Percentiles rank a stretch among this genome's conserved stretches.
Evolutionary conservation across 2,329 filamentous ascomycete species (phyloP).

Genomic region (Aspergillus latus): DNA sequence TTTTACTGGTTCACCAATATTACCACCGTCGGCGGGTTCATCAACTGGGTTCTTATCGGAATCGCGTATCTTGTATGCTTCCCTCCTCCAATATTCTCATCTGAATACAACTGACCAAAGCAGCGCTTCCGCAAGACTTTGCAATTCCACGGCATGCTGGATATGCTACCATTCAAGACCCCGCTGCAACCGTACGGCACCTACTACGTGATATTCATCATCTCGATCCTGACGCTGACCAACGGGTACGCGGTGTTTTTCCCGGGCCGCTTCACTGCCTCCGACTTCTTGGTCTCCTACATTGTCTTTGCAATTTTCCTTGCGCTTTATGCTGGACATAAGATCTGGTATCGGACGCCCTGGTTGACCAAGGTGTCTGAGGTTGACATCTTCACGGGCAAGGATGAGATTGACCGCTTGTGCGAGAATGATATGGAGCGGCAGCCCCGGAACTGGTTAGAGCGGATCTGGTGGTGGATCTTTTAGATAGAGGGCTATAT

Average conservation of each 20-base stretch:
- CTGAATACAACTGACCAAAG: slow-evolving; percentile 33
- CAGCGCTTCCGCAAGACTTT: slow-evolving; percentile 56
- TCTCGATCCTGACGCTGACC: slow-evolving; percentile 53
- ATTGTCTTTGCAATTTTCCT: slow-evolving; percentile 56
- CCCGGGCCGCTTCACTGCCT: slow-evolving; percentile 46
- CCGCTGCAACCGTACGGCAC: slow-evolving; percentile 54
- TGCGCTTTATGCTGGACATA: slow-evolving; percentile 41
- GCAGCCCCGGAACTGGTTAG: slow-evolving; percentile 42
- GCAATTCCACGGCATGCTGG: slow-evolving; percentile 46
- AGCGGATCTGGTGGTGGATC: slow-evolving; percentile 51
- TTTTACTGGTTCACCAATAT: slow-evolving; percentile 47
- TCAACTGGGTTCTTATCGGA: slow-evolving; percentile 37
- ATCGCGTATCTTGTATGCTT: slow-evolving; percentile 48
- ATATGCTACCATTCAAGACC: slow-evolving; percentile 52
- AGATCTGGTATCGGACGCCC: slow-evolving; percentile 33
- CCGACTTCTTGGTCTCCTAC: slow-evolving; percentile 56
- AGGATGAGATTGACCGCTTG: slow-evolving; percentile 47
- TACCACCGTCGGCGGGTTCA: slow-evolving; percentile 39
- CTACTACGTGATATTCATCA: slow-evolving; percentile 51
- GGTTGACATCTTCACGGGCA: slow-evolving; percentile 48
- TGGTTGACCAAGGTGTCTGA: slow-evolving; percentile 36
- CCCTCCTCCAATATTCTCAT: slow-evolving; percentile 30
- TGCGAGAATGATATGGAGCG: slow-evolving; percentile 43
- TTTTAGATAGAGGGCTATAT: slow-evolving; percentile 28
- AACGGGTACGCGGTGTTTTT: slow-evolving; percentile 59